These are phyloP conservation scores for Xylariaceae sp. DNA, from an alignment of 2,329 filamentous ascomycete species.

Conservation along the genomic window DNA sequence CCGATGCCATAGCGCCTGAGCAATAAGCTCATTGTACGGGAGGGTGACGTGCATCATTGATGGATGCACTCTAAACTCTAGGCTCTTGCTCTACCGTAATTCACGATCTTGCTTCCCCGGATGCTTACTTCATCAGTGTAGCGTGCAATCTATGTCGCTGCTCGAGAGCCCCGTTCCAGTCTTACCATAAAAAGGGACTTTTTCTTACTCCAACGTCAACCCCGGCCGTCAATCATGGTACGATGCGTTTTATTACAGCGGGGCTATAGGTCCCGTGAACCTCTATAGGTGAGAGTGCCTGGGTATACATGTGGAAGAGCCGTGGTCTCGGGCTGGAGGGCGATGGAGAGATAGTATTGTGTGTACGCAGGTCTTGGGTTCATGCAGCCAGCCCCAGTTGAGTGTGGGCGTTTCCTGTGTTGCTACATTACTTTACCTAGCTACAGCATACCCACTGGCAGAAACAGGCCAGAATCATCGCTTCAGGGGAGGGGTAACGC, in stretches of 20 bases:
- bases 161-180: slow-evolving; percentile 7
- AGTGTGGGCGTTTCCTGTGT: slow-evolving; percentile 30
- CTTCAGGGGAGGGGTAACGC: slow-evolving; percentile 11
- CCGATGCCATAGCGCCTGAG: slow-evolving; percentile 19
- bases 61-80: slow-evolving; percentile 9
- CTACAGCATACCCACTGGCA: background rate
- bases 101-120: slow-evolving; percentile 16
- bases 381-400: slow-evolving; percentile 37
- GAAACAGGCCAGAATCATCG: slow-evolving; percentile 13
- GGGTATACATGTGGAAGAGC: slow-evolving; percentile 4
- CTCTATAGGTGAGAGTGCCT: slow-evolving; percentile 1
- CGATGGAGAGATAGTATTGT: slow-evolving; percentile 6
- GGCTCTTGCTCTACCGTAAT: slow-evolving; percentile 14
- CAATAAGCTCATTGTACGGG: slow-evolving; percentile 17
- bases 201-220: slow-evolving; percentile 2
- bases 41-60: slow-evolving; percentile 30
- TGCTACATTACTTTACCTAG: slow-evolving; percentile 22
- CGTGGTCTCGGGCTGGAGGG: slow-evolving; percentile 6
- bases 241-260: slow-evolving; percentile 11
- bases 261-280: slow-evolving; percentile 9
- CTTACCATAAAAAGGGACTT: slow-evolving; percentile 10
- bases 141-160: slow-evolving; percentile 1
- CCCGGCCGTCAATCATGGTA: slow-evolving; percentile 1
- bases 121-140: slow-evolving; percentile 13
- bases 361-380: slow-evolving; percentile 38